These are phyloP conservation scores for Rossbeevera mucosa DNA, from an alignment of 768 basidiomycete genomes.

Conservation along the genomic window DNA sequence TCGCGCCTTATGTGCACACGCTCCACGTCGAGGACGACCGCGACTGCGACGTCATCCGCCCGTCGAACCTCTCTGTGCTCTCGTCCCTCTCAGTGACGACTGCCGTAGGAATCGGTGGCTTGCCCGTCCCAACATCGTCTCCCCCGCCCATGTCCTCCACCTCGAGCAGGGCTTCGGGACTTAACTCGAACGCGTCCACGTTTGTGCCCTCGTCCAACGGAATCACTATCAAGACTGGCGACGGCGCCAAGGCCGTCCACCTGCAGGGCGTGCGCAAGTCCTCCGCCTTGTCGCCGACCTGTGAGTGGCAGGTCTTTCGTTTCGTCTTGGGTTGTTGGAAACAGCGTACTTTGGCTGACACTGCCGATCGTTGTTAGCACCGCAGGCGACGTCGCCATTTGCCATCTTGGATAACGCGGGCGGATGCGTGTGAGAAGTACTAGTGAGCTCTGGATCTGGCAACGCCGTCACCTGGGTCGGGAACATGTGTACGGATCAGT, in stretches of 20 bases:
- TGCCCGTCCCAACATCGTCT: neutral
- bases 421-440: conserved; percentile 9
- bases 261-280: conserved; percentile 16
- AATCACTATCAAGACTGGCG: conserved; percentile 22
- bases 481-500: neutral
- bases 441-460: neutral
- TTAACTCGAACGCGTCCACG: conserved; percentile 24
- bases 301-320: conserved; percentile 7
- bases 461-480: neutral
- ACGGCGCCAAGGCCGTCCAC: conserved; percentile 11
- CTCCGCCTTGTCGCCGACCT: conserved; percentile 21
- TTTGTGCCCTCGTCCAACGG: conserved; percentile 18
- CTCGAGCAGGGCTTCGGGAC: neutral
- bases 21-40: conserved; percentile 28
- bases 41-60: conserved; percentile 9
- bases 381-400: conserved; percentile 24
- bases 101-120: neutral
- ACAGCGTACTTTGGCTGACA: conserved; percentile 1
- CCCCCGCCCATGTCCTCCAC: neutral
- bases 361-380: conserved; percentile 9
- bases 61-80: conserved; percentile 7
- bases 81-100: conserved; percentile 6
- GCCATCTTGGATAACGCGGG: conserved; percentile 23
- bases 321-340: neutral
- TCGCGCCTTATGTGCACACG: conserved; percentile 29